Conservation (phyloP, 148 eudicot genomes). For the Spergularia bocconei region DNA sequence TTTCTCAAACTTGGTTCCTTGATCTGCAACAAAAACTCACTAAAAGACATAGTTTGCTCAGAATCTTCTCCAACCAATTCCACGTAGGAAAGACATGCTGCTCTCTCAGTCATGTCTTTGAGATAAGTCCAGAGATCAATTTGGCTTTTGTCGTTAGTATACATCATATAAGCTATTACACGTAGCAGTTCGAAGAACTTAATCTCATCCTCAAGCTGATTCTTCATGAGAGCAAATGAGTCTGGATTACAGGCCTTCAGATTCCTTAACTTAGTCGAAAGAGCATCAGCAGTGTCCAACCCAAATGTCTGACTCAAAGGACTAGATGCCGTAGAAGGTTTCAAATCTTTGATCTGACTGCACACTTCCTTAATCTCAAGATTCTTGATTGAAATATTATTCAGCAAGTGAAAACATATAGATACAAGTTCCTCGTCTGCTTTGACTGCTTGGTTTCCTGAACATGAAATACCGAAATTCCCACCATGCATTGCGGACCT, state of each 20-base stretch:
- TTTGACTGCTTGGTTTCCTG: background rate
- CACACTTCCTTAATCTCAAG: background rate
- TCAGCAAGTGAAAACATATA: background rate
- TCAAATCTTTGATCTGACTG: background rate
- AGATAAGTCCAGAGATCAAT: conserved; percentile 7
- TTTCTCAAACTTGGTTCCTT: background rate
- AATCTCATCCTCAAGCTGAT: background rate
- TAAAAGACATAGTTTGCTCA: background rate
- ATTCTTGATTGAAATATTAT: background rate
- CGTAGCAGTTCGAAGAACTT: background rate
- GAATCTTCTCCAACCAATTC: background rate
- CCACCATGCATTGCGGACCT: conserved; percentile 6
- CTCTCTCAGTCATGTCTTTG: conserved; percentile 9
- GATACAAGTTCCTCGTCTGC: conserved; percentile 7
- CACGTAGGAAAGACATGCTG: conserved; percentile 11
- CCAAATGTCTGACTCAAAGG: background rate
- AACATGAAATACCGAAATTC: background rate
- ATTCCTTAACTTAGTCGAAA: background rate
- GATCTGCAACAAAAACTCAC: background rate
- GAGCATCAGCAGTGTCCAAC: background rate
- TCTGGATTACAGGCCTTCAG: background rate
- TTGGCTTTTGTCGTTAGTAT: background rate
- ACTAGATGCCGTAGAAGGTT: background rate
- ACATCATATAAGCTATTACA: background rate
- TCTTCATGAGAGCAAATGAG: background rate